These are phyloP conservation scores for Magnolia kwangsiensis DNA, from an alignment of 164 flowering plant genomes.

Conservation along the genomic window DNA sequence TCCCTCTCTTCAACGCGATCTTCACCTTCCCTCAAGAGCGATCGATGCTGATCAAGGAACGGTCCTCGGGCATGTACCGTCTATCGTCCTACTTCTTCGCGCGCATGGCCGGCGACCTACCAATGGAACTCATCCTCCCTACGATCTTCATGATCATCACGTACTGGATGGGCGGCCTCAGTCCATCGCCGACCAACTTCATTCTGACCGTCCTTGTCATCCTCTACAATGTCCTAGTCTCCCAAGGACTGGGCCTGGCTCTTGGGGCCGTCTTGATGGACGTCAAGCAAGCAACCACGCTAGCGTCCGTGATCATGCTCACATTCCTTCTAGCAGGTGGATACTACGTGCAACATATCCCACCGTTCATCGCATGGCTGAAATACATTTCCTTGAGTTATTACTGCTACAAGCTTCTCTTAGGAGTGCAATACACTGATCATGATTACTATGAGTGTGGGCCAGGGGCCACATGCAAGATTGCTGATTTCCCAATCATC, in stretches of 20 bases:
- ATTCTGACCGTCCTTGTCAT: slow-evolving; percentile 50
- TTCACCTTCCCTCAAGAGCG: slow-evolving; percentile 89
- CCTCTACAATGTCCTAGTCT: slow-evolving; percentile 74
- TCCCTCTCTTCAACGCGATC: slow-evolving; percentile 78
- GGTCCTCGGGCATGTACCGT: slow-evolving; percentile 84
- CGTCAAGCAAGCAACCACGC: slow-evolving; percentile 66
- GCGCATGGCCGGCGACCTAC: slow-evolving; percentile 69
- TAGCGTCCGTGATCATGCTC: slow-evolving; percentile 83
- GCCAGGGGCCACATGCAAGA: slow-evolving; percentile 38
- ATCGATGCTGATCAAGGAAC: slow-evolving; percentile 69
- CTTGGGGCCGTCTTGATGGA: slow-evolving; percentile 92
- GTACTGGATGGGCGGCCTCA: slow-evolving; percentile 93
- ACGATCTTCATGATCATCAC: slow-evolving; percentile 56
- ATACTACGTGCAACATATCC: slow-evolving; percentile 85
- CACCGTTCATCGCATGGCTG: slow-evolving; percentile 70
- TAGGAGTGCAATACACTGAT: slow-evolving; percentile 63
- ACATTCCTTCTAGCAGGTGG: slow-evolving; percentile 79
- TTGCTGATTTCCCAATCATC: slow-evolving; percentile 60
- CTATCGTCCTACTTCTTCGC: slow-evolving; percentile 86
- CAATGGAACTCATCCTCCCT: slow-evolving; percentile 92
- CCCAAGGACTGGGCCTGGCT: slow-evolving; percentile 86
- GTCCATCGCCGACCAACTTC: slow-evolving; percentile 49
- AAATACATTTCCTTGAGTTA: slow-evolving; percentile 78
- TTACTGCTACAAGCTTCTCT: slow-evolving; percentile 80
- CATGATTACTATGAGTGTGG: slow-evolving; percentile 67